A percentile compares a stretch with the other conserved stretches of the same genome.
phyloP scores from a whole-genome alignment of 1,284 basidiomycete species.

The Ceratobasidium sp. region DNA sequence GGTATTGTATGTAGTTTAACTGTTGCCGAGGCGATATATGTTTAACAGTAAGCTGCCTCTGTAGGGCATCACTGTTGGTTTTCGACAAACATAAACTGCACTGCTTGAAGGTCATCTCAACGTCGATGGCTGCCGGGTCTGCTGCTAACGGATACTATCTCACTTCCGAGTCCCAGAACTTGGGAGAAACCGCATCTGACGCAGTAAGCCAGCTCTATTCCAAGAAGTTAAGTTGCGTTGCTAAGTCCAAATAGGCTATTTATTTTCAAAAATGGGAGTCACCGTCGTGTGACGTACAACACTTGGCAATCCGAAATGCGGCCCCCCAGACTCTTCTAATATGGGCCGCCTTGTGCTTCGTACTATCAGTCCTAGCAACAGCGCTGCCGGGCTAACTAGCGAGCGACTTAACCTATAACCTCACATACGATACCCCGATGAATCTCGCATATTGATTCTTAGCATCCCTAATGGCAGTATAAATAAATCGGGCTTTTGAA shows the following conservation, averaged over 20 bases:
- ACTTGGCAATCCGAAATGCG: slow-evolving; percentile 10
- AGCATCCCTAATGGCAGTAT: no score
- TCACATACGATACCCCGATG: no score
- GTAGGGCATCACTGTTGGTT: not conserved
- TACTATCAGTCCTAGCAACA: not conserved
- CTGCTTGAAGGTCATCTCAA: no score
- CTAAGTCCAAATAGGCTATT: not conserved
- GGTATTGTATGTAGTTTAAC: slow-evolving; percentile 3
- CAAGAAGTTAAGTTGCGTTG: no score
- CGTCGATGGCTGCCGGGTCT: not conserved
- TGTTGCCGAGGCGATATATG: not conserved
- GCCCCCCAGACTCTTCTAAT: slow-evolving; percentile 10
- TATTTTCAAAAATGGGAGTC: slow-evolving; percentile 25
- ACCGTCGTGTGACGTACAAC: slow-evolving; percentile 11
- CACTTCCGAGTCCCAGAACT: slow-evolving; percentile 15
- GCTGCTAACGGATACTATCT: slow-evolving; percentile 18
- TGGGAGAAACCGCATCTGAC: slow-evolving; percentile 9
- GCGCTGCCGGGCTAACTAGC: not conserved
- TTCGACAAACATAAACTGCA: no score
- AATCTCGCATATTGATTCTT: no score
- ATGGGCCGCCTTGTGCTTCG: not conserved
- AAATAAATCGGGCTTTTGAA: no score
- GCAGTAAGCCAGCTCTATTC: not conserved
- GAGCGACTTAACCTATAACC: no score
- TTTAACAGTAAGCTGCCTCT: not conserved